These are phyloP conservation scores for Chytriomyces sp. DNA, from an alignment of 192 early-diverging fungal genomes.

Conservation along the genomic window DNA sequence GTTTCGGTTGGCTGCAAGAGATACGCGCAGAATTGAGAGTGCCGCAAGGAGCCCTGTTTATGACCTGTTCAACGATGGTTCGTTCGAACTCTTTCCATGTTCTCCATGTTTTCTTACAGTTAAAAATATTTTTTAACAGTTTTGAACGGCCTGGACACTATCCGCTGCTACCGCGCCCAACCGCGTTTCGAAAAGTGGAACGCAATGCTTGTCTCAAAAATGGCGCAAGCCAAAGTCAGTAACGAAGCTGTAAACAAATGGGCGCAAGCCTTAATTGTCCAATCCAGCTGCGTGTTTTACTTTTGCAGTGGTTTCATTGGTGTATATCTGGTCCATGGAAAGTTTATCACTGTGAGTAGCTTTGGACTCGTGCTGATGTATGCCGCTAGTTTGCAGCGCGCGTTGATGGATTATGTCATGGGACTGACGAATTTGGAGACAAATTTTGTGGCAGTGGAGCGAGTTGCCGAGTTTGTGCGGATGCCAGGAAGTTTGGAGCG, in stretches of 20 bases:
- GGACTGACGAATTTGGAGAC: conserved; percentile 27
- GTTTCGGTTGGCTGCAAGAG: conserved; percentile 38
- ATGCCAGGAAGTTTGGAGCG: neutral
- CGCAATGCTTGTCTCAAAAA: neutral
- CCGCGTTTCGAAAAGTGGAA: conserved; percentile 25
- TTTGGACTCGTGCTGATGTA: conserved; percentile 25
- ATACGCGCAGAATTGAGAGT: conserved; percentile 43
- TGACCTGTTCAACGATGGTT: conserved; percentile 23
- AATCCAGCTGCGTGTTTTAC: conserved; percentile 30
- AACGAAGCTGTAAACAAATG: conserved; percentile 30
- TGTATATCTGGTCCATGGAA: conserved; percentile 1
- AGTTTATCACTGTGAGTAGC: conserved; percentile 11
- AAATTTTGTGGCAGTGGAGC: conserved; percentile 27
- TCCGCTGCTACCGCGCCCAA: conserved; percentile 22
- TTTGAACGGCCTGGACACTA: conserved; percentile 19
- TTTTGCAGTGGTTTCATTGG: conserved; percentile 16
- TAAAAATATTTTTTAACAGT: neutral
- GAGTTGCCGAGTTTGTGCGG: conserved; percentile 19
- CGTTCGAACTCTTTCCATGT: neutral
- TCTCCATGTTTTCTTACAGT: neutral
- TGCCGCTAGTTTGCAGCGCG: conserved; percentile 22
- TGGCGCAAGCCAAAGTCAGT: neutral
- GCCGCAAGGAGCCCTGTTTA: conserved; percentile 43
- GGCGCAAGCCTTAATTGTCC: conserved; percentile 39
- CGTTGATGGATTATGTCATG: conserved; percentile 34